These are phyloP conservation scores for Oligophagozyma castellii DNA, from an alignment of 1,139 yeast genomes.

Conservation along the genomic window DNA sequence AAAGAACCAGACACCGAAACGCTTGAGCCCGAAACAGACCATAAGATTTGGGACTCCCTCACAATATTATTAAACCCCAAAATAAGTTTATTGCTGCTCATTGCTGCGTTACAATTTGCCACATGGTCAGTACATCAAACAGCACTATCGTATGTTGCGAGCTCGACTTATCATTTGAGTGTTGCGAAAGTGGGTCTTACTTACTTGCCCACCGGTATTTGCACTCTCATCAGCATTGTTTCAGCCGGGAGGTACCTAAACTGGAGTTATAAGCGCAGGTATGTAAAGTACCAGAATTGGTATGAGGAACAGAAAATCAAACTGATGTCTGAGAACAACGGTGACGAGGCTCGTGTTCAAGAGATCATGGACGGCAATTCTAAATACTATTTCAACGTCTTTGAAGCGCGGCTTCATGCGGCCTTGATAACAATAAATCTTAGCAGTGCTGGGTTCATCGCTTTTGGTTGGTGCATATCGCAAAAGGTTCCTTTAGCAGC, in stretches of 20 bases:
- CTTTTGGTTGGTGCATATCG: conserved; percentile 63
- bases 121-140: conserved; percentile 62
- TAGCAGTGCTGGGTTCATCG: conserved; percentile 29
- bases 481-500: conserved; percentile 36
- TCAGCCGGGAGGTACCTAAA: conserved; percentile 36
- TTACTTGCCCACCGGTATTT: conserved; percentile 46
- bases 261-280: conserved; percentile 27
- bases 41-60: conserved; percentile 35
- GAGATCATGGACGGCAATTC: conserved; percentile 12
- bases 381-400: conserved; percentile 28
- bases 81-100: conserved; percentile 29
- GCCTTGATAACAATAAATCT: conserved; percentile 27
- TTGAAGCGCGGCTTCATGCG: conserved; percentile 33
- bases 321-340: conserved; percentile 17
- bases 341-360: conserved; percentile 10
- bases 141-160: conserved; percentile 42
- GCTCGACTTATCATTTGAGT: conserved; percentile 34
- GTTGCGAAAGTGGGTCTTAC: conserved; percentile 50
- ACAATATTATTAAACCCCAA: conserved; percentile 29
- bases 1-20: conserved; percentile 23
- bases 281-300: conserved; percentile 13
- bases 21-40: conserved; percentile 19
- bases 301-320: conserved; percentile 10
- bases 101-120: conserved; percentile 49
- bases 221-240: conserved; percentile 40